Evolutionary conservation across 1,139 yeast species (phyloP), one percentile per base, ranked within the genome.

Genomic region (Candida sanyaensis): DNA sequence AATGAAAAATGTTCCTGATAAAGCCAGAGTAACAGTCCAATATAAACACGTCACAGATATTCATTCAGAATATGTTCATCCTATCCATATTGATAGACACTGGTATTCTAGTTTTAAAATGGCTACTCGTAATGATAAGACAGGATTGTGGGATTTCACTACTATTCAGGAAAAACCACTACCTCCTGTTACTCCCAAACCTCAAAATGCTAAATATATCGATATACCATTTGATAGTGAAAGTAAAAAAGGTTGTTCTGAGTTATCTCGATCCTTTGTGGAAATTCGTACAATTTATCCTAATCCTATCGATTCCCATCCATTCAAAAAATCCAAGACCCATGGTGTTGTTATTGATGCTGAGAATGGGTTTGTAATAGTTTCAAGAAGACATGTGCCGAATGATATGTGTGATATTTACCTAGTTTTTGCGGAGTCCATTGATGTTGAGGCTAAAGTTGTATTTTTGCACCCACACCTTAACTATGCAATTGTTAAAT

Each of bases 81-180:
- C 87, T 8, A 72, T 83, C 13, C 83, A 81, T 57, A 77, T 91
- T 47, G 96, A 90, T 60, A 83, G 97, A 58, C 96, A 89, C 66
- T 91, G 96, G 96, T 76, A 80, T 50, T 78, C 85, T 8, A 75
- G 85, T 27, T 86, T 91, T 65, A 78, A 86, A 58, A 59, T 86
- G 49, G 95, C 93, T 5, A 77, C 79, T 4, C 77, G 97, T 66
- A 89, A 92, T 62, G 96, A 91, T 62, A 64, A 59, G 9, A 84
- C 96, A 1, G 97, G 98, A 3, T 65, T 90, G 30, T 92, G 97
- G 97, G 96, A 91, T 62, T 88, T 84, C 62, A 75, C 76, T 10
- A 80, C 82, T 37, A 64, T 91, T 31, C 92, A 86, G 51, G 84
- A 83, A 12, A 66, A 73, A 34, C 84, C 92, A 3, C 61, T 84